Percentiles rank a stretch among this genome's conserved stretches.
These are phyloP conservation scores for Posidonia australis DNA, from an alignment of 106 monocot species.

Conservation along the genomic window DNA sequence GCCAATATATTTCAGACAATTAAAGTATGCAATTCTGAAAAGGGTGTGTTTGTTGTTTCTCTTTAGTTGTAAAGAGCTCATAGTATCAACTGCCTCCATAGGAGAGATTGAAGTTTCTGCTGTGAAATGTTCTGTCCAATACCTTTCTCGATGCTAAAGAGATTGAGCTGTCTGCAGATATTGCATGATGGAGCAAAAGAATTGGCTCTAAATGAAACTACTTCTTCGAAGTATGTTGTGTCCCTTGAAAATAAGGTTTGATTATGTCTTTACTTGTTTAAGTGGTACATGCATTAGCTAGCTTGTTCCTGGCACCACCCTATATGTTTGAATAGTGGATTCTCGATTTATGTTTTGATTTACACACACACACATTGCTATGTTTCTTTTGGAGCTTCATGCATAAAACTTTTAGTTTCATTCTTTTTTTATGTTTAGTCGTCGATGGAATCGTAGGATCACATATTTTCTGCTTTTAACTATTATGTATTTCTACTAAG, in stretches of 20 bases:
- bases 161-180: constrained; percentile 40
- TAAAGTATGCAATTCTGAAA: constrained; percentile 88
- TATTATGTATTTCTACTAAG: too few relatives aligned
- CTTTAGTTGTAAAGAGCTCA: constrained; percentile 17
- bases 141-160: constrained; percentile 7
- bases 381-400: too few relatives aligned
- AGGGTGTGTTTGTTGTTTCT: constrained; percentile 83
- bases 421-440: too few relatives aligned
- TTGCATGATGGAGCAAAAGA: constrained; percentile 89
- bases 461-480: too few relatives aligned
- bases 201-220: constrained; percentile 49
- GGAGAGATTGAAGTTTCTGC: background rate
- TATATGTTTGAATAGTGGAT: background rate
- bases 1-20: constrained; percentile 99
- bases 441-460: too few relatives aligned
- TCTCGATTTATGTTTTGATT: background rate
- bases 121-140: background rate
- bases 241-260: constrained; percentile 85
- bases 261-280: constrained; percentile 13
- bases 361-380: too few relatives aligned
- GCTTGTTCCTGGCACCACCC: background rate
- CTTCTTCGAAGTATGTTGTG: constrained; percentile 68
- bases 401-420: too few relatives aligned
- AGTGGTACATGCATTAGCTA: background rate
- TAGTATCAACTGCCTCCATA: constrained; percentile 4